A percentile compares a stretch with the other conserved stretches of the same genome.
phyloP scores from a whole-genome alignment of 176 grass and related monocot species.

The Miscanthus lutarioriparius region DNA sequence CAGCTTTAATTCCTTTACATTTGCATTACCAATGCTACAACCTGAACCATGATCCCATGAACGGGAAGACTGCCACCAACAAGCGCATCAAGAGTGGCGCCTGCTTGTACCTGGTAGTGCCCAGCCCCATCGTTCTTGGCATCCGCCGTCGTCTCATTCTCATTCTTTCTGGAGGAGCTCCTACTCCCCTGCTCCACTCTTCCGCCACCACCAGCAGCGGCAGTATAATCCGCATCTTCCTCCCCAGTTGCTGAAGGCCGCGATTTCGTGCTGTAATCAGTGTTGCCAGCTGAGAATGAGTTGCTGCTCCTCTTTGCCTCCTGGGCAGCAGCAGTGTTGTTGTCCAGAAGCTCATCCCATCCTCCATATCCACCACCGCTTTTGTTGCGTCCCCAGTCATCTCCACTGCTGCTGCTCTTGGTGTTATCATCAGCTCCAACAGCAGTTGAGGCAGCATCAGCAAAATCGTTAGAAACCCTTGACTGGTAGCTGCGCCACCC shows the following conservation, averaged over 20 bases:
- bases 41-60: constrained; percentile 82
- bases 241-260: neutral
- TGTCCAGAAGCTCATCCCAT: constrained; percentile 63
- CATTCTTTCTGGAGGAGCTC: constrained; percentile 3
- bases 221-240: neutral
- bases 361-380: constrained; percentile 55
- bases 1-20: neutral
- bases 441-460: neutral
- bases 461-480: constrained; percentile 35
- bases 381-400: neutral
- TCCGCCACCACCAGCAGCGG: neutral
- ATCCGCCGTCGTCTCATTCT: constrained; percentile 23
- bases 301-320: neutral
- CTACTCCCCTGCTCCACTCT: neutral
- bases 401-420: neutral
- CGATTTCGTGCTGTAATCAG: neutral
- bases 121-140: constrained; percentile 27
- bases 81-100: constrained; percentile 68
- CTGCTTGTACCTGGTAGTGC: constrained; percentile 57
- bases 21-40: neutral
- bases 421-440: neutral
- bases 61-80: constrained; percentile 81
- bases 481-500: constrained; percentile 43
- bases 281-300: neutral
- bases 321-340: neutral